Evolutionary conservation across 257 asterid genomes (phyloP).

Genomic region (Salvia miltiorrhiza): DNA sequence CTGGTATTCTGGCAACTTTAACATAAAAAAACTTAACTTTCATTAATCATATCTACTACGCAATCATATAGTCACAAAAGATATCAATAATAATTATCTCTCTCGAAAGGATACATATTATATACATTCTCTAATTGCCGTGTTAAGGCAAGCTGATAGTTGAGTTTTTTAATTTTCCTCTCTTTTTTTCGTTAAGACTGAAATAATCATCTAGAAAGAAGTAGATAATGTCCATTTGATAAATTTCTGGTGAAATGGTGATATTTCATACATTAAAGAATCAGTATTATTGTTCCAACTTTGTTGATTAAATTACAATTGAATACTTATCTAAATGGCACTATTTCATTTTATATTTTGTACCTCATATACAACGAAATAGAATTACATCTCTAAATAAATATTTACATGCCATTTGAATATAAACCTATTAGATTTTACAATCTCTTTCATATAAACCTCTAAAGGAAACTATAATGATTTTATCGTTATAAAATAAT

Average conservation of each 20-base stretch:
- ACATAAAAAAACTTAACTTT: no score
- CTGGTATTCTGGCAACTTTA: no score
- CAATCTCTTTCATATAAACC: no score
- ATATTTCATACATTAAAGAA: no score
- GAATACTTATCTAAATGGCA: neutral
- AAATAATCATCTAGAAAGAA: neutral
- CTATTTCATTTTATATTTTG: no score
- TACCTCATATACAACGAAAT: no score
- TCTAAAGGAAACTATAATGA: neutral
- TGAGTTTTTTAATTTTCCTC: no score
- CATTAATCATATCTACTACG: no score
- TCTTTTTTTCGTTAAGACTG: no score
- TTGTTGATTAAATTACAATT: neutral
- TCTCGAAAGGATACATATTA: neutral
- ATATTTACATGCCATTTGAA: no score
- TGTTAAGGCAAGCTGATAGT: neutral
- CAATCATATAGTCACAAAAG: neutral
- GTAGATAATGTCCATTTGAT: neutral
- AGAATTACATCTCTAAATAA: no score
- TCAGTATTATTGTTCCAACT: neutral
- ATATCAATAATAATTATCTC: neutral
- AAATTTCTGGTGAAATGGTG: neutral
- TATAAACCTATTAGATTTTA: no score
- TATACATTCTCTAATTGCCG: neutral
- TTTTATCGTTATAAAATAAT: slow-evolving; percentile 10